These are phyloP conservation scores for Boehmeria nivea DNA, from an alignment of 306 rosid species.

Conservation along the genomic window DNA sequence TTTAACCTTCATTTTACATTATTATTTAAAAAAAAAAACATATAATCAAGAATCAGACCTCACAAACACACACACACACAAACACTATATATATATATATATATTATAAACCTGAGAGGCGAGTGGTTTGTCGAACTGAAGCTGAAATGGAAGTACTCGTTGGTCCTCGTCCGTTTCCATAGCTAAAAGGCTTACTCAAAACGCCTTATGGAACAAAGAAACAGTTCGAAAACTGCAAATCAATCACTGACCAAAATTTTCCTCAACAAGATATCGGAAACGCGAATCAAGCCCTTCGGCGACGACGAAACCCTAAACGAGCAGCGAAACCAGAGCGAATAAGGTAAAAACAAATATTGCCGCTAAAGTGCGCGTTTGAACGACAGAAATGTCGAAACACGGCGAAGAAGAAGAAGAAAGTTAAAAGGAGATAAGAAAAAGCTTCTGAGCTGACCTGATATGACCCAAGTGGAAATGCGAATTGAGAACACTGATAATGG, in stretches of 20 bases:
- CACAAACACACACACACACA: not conserved
- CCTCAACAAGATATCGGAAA: not conserved
- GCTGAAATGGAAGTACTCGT: slow-evolving; percentile 77
- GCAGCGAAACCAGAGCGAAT: too few species aligned
- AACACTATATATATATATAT: slow-evolving; percentile 8
- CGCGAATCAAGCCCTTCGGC: too few species aligned
- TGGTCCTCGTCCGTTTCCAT: slow-evolving; percentile 78
- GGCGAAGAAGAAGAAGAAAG: not conserved
- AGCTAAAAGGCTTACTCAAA: not conserved
- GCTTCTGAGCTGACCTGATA: not conserved
- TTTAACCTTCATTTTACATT: slow-evolving; percentile 38
- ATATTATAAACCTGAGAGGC: slow-evolving; percentile 65
- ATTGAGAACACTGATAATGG: not conserved
- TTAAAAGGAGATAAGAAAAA: not conserved
- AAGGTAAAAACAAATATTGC: too few species aligned
- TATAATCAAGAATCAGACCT: not conserved
- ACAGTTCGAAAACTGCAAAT: not conserved
- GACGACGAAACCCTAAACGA: too few species aligned
- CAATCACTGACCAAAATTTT: not conserved
- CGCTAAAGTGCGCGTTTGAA: too few species aligned
- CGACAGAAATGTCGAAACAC: too few species aligned
- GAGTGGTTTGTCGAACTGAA: slow-evolving; percentile 82
- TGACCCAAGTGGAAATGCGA: not conserved
- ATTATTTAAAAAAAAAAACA: not conserved
- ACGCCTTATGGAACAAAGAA: not conserved